Evolutionary conservation across 257 asterid species (phyloP), one percentile per base, ranked within the genome.

Genomic region (Rhazya stricta): DNA sequence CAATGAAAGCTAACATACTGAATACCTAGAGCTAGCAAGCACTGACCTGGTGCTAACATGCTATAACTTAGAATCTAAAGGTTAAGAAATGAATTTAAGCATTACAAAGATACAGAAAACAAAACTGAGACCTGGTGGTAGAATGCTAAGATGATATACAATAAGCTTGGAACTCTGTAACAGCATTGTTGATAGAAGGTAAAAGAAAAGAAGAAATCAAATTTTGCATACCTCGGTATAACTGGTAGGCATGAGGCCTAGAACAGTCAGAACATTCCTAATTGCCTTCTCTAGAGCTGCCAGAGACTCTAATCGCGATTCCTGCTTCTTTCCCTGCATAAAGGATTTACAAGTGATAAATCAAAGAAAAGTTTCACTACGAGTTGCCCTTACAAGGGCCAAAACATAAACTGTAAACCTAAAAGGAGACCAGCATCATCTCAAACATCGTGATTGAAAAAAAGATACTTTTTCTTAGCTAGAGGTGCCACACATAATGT

Each of bases 311-410:
- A 88, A 48, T 78, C 96, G 87, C 68, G 76, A 67, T 75, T 84
- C 87, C 83, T 92, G 96, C 85, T 91, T 92, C 95, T 86, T 95
- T 84, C 99, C 99, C 99, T 92, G 90, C 74, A 81, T 77, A 67
- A 36, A 43, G 51, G 65, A 82, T 77, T 34, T 12, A 48, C 61
- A 58, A 51, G 67, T 43, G 77, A 78, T 78, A 50, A 58, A 61
- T 42, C 32, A 23, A 54, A 71, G 50, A 60, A 30, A 56, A 54
- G 68, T 25, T 37, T 45, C 63, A 27, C 36, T 43, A 43, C 11
- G 27, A 42, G 23, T 73, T 29, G 32, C 43, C 4, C 30, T n/a
- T 6, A 15, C n/a, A n/a, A 25, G 50, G 1, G 19, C 36, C 23
- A 75, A n/a, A 72, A 15, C 21, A 36, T 3, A 19, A 32, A 32